Evolutionary conservation across 371 early-diverging fungal species (phyloP).

Genomic region (Syncephalastrum monosporum): DNA sequence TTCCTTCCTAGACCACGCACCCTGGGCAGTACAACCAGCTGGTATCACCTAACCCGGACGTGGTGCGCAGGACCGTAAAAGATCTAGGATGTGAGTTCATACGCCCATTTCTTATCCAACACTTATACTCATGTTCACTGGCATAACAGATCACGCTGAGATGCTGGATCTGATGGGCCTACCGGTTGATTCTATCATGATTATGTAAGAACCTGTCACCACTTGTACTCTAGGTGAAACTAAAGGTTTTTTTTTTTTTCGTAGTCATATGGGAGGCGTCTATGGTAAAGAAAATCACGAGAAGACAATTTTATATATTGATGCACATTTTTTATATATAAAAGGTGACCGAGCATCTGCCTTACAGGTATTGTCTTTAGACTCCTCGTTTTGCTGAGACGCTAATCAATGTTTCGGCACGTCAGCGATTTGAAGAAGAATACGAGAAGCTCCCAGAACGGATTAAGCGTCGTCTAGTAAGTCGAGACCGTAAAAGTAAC

Average conservation of each 20-base stretch:
- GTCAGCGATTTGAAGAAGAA: constrained; percentile 39
- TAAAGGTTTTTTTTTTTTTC: background rate
- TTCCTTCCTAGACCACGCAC: constrained; percentile 35
- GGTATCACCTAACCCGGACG: constrained; percentile 38
- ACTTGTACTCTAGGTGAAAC: background rate
- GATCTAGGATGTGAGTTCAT: constrained; percentile 33
- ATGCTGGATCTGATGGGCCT: constrained; percentile 49
- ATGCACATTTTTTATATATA: background rate
- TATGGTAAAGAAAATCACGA: constrained; percentile 26
- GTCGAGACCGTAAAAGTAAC: background rate
- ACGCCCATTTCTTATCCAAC: no score
- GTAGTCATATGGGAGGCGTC: constrained; percentile 52
- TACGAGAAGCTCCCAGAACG: constrained; percentile 30
- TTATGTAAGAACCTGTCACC: constrained; percentile 28
- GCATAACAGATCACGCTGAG: constrained; percentile 33
- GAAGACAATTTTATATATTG: no score
- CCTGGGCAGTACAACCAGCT: constrained; percentile 54
- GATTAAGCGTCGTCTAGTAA: constrained; percentile 33
- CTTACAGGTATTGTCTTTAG: constrained; percentile 17
- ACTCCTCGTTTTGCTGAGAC: background rate
- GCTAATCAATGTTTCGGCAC: no score
- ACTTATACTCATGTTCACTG: no score
- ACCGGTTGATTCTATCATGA: constrained; percentile 45
- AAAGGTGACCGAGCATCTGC: constrained; percentile 36
- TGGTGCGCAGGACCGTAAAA: constrained; percentile 32